These are phyloP conservation scores for Fusarium sp. DNA, from an alignment of 2,329 filamentous ascomycete species.

Conservation along the genomic window DNA sequence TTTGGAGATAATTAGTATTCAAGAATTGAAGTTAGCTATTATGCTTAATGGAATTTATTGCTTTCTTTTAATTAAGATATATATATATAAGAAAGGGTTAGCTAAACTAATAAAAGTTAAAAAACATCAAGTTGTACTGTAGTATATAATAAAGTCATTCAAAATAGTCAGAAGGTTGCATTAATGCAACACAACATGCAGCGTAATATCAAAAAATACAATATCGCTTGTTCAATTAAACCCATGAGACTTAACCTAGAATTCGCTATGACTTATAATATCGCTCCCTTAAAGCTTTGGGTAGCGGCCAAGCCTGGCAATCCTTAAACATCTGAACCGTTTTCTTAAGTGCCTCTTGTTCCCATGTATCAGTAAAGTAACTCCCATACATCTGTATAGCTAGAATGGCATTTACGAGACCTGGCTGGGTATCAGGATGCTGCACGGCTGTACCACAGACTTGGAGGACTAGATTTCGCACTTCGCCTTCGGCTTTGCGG, in stretches of 20 bases:
- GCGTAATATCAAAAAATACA: no score
- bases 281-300: conserved; percentile 2
- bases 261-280: neutral
- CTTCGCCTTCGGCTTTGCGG: conserved; percentile 20
- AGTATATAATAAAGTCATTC: no score
- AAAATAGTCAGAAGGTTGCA: no score
- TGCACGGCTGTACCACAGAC: conserved; percentile 32
- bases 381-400: conserved; percentile 29
- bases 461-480: conserved; percentile 22
- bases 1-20: accelerated
- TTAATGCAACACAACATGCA: no score
- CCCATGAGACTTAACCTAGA: no score
- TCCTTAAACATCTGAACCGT: conserved; percentile 30
- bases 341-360: conserved; percentile 24
- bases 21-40: accelerated
- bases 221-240: no score
- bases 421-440: conserved; percentile 16
- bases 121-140: no score
- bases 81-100: no score
- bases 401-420: conserved; percentile 26
- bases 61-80: neutral
- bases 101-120: no score
- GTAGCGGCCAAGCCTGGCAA: conserved; percentile 32
- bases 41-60: neutral
- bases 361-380: conserved; percentile 36